Conservation (phyloP, 257 asterid genomes). For the Plectranthus barbatus region DNA sequence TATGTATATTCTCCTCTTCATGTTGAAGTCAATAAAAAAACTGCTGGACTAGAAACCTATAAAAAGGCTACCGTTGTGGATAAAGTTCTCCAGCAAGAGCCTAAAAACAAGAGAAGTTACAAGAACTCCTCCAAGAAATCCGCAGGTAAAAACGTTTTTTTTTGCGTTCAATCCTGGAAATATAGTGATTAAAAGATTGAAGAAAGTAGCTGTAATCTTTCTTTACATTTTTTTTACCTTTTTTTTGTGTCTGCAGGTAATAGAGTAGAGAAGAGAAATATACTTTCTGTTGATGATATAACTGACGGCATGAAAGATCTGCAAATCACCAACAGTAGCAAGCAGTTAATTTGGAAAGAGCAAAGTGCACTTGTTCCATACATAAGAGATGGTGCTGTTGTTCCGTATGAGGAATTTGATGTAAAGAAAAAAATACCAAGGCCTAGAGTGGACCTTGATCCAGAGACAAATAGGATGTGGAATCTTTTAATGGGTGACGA, state of each 20-base stretch:
- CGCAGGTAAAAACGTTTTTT: slow-evolving; percentile 36
- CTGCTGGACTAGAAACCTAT: slow-evolving; percentile 23
- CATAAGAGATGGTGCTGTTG: slow-evolving; percentile 45
- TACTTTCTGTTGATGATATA: slow-evolving; percentile 35
- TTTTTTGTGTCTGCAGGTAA: slow-evolving; percentile 33
- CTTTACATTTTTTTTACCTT: neutral
- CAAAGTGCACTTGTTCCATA: slow-evolving; percentile 65
- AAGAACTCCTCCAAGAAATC: slow-evolving; percentile 29
- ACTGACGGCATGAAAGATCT: slow-evolving; percentile 32
- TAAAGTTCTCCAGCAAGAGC: slow-evolving; percentile 25
- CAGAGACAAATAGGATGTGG: slow-evolving; percentile 80
- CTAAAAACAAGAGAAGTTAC: slow-evolving; percentile 17
- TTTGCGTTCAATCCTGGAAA: neutral
- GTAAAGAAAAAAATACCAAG: slow-evolving; percentile 49
- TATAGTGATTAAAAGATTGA: neutral
- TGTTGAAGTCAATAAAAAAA: slow-evolving; percentile 19
- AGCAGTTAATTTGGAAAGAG: slow-evolving; percentile 20
- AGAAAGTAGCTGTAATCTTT: neutral
- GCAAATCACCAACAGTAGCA: slow-evolving; percentile 25
- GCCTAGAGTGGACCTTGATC: slow-evolving; percentile 91
- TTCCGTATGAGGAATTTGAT: slow-evolving; percentile 47
- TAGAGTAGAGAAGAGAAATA: slow-evolving; percentile 16
- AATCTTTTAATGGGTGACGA: slow-evolving; percentile 75
- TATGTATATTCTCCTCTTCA: slow-evolving; percentile 17
- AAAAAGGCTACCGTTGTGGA: slow-evolving; percentile 20